A percentile compares a stretch with the other conserved stretches of the same genome.
phyloP scores from a whole-genome alignment of 768 basidiomycete species.

The Boletus coccyginus region DNA sequence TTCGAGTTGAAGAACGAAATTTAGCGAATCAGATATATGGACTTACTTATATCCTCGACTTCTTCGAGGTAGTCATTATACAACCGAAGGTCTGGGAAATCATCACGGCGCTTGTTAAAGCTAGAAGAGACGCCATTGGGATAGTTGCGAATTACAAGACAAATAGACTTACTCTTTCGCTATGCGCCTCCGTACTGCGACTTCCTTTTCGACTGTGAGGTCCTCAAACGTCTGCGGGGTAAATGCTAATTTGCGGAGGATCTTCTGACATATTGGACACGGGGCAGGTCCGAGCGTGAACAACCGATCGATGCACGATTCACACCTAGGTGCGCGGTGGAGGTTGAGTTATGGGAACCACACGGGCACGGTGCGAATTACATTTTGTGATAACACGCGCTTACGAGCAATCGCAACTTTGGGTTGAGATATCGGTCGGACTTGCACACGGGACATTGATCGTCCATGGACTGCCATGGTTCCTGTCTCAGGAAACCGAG shows the following conservation, averaged over 20 bases:
- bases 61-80: slow-evolving; percentile 97
- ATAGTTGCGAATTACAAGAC: not conserved
- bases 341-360: slow-evolving; percentile 6
- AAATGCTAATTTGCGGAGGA: slow-evolving; percentile 91
- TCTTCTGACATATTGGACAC: slow-evolving; percentile 89
- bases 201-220: slow-evolving; percentile 90
- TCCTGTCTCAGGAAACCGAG: slow-evolving; percentile 9
- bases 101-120: slow-evolving; percentile 92
- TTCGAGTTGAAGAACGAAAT: not conserved
- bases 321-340: slow-evolving; percentile 69
- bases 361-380: slow-evolving; percentile 32
- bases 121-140: slow-evolving; percentile 38
- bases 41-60: slow-evolving; percentile 86
- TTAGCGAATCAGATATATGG: not conserved
- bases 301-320: slow-evolving; percentile 94
- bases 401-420: slow-evolving; percentile 89
- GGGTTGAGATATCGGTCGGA: slow-evolving; percentile 95
- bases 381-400: slow-evolving; percentile 99
- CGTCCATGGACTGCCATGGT: slow-evolving; percentile 69
- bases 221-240: slow-evolving; percentile 95
- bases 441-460: slow-evolving; percentile 96
- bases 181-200: slow-evolving; percentile 81
- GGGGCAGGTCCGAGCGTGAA: slow-evolving; percentile 96
- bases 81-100: slow-evolving; percentile 73
- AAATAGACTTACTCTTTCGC: slow-evolving; percentile 70